Conservation (phyloP, 176 grass and related monocot species). For the Luzula sylvatica region DNA sequence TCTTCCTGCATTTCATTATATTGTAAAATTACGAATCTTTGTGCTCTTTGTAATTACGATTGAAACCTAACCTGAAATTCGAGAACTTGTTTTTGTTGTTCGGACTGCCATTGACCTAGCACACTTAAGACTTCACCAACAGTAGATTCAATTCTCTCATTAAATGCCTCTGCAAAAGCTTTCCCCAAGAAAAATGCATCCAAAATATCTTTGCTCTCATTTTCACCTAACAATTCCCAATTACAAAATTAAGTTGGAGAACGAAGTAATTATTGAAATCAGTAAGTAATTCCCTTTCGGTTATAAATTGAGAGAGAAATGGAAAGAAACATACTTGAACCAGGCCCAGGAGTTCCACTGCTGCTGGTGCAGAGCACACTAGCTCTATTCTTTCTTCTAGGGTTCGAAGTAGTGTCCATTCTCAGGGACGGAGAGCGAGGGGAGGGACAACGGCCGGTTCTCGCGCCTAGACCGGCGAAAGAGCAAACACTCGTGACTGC, state of each 20-base stretch:
- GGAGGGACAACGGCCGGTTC: not conserved
- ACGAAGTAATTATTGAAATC: not conserved
- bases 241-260: not conserved
- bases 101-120: conserved; percentile 82
- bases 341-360: conserved; percentile 22
- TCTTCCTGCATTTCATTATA: conserved; percentile 54
- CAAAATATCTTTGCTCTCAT: conserved; percentile 73
- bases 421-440: not conserved
- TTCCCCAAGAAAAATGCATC: conserved; percentile 98
- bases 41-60: not conserved
- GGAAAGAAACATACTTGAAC: conserved; percentile 26
- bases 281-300: not conserved
- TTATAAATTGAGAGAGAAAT: not conserved
- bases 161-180: conserved; percentile 79
- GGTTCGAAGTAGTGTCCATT: not conserved
- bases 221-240: conserved; percentile 25
- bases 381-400: not conserved
- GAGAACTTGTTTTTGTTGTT: conserved; percentile 82
- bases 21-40: not conserved
- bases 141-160: conserved; percentile 62
- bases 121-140: conserved; percentile 80
- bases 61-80: conserved; percentile 62
- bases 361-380: conserved; percentile 9
- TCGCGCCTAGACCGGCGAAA: not conserved
- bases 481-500: not conserved